phyloP scores from a whole-genome alignment of 2,329 filamentous ascomycete genomes.

The Thelonectria discophora region DNA sequence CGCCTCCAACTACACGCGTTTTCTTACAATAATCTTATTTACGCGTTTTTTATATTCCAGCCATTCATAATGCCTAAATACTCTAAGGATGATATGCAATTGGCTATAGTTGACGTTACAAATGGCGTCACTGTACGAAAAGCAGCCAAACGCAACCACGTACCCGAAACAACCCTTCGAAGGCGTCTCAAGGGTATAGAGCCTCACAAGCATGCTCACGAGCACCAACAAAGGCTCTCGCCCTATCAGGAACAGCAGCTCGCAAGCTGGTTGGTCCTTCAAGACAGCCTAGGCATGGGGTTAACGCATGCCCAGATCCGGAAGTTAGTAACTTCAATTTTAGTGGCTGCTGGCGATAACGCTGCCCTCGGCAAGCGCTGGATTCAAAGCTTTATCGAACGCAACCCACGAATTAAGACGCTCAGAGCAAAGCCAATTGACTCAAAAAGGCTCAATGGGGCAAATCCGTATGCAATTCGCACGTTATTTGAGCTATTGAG shows the following conservation, averaged over 20 bases:
- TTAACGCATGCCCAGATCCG: background rate
- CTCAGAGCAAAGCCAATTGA: background rate
- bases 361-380: background rate
- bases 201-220: background rate
- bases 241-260: background rate
- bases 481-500: background rate
- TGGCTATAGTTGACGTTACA: background rate
- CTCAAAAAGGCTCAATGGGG: constrained; percentile 1
- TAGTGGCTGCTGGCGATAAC: background rate
- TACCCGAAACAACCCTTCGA: background rate
- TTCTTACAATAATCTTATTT: background rate
- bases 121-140: background rate
- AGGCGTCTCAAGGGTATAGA: background rate
- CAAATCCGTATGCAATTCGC: background rate
- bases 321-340: background rate
- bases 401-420: constrained; percentile 3
- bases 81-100: background rate
- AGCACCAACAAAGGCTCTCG: background rate
- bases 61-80: background rate
- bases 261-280: background rate
- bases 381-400: background rate
- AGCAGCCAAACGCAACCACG: background rate
- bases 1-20: background rate
- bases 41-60: background rate
- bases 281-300: background rate